Evolutionary conservation across 768 basidiomycete genomes (phyloP).

Genomic region (Roridomyces roridus): DNA sequence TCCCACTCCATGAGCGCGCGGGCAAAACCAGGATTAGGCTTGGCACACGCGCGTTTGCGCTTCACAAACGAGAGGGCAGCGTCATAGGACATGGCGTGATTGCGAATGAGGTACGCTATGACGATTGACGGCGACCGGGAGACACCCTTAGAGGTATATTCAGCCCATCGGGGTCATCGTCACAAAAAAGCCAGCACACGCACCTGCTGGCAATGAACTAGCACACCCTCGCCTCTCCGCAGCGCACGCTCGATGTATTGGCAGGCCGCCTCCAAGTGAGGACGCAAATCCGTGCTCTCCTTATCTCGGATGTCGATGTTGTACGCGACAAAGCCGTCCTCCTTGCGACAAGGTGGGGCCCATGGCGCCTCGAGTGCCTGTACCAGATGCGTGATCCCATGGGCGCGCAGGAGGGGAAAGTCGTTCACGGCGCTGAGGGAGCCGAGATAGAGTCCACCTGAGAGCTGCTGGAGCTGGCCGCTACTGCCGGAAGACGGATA

Average conservation of each 20-base stretch:
- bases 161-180: not conserved
- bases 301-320: slow-evolving; percentile 74
- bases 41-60: slow-evolving; percentile 72
- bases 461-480: slow-evolving; percentile 9
- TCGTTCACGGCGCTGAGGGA: slow-evolving; percentile 67
- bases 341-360: slow-evolving; percentile 52
- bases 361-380: slow-evolving; percentile 70
- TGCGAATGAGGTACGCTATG: slow-evolving; percentile 82
- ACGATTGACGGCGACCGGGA: slow-evolving; percentile 80
- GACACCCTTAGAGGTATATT: slow-evolving; percentile 57
- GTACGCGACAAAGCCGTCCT: slow-evolving; percentile 59
- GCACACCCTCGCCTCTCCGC: slow-evolving; percentile 64
- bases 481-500: slow-evolving; percentile 16
- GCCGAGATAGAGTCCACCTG: slow-evolving; percentile 72
- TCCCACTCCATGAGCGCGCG: slow-evolving; percentile 67
- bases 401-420: slow-evolving; percentile 51
- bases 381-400: slow-evolving; percentile 61
- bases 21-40: slow-evolving; percentile 82
- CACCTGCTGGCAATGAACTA: slow-evolving; percentile 87
- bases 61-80: slow-evolving; percentile 64
- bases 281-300: slow-evolving; percentile 63
- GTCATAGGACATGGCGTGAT: slow-evolving; percentile 76
- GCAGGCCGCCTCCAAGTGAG: slow-evolving; percentile 73
- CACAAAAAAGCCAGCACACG: slow-evolving; percentile 25
- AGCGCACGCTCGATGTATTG: slow-evolving; percentile 69